Percentiles rank a stretch among this genome's conserved stretches.
Evolutionary conservation across 805 yeast genomes (phyloP).

Genomic region (Starmerella vaccinii): DNA sequence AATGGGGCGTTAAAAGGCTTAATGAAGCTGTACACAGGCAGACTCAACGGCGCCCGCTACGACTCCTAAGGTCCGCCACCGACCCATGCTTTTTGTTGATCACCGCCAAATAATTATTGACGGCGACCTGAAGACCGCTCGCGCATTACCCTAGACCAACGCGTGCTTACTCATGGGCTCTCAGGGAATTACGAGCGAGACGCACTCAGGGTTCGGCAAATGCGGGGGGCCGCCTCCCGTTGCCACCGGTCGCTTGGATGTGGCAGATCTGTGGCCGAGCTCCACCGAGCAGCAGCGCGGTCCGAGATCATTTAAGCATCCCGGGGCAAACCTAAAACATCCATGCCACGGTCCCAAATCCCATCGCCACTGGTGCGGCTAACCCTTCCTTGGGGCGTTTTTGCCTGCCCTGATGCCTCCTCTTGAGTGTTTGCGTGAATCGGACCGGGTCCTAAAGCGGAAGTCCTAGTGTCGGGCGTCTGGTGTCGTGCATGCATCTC

Average conservation of each 20-base stretch:
- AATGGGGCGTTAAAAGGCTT: too few relatives aligned
- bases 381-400: background rate
- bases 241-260: background rate
- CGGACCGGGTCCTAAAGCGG: background rate
- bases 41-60: too few relatives aligned
- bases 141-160: too few relatives aligned
- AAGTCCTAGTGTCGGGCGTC: background rate
- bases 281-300: background rate
- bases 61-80: too few relatives aligned
- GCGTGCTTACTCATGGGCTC: background rate
- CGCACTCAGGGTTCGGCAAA: background rate
- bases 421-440: background rate
- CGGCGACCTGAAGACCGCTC: too few relatives aligned
- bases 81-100: background rate
- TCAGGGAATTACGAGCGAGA: background rate
- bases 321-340: too few relatives aligned
- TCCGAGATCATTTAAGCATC: background rate
- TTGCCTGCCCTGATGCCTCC: background rate
- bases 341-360: too few relatives aligned
- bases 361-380: too few relatives aligned
- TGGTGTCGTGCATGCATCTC: background rate
- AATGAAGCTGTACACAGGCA: too few relatives aligned
- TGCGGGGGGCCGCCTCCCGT: background rate
- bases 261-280: background rate
- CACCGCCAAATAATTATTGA: background rate